Percentiles rank a stretch among this genome's conserved stretches.
Conservation (phyloP, 768 basidiomycete species). For the Termitomyces sp. region DNA sequence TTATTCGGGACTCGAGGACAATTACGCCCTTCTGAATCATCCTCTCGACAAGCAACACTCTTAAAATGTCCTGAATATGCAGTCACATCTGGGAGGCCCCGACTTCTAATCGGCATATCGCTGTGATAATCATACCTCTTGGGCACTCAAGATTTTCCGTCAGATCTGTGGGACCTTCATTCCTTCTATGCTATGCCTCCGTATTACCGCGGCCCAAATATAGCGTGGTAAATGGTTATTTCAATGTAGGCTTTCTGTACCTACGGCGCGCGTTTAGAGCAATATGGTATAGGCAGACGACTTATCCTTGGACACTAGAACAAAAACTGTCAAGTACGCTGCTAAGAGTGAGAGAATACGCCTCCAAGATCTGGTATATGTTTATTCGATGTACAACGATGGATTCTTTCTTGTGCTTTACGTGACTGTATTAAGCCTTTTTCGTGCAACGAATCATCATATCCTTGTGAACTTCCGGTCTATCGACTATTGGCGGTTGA, state of each 20-base stretch:
- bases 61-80: not conserved
- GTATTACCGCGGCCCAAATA: not conserved
- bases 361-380: slow-evolving; percentile 4
- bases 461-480: slow-evolving; percentile 5
- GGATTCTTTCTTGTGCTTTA: slow-evolving; percentile 5
- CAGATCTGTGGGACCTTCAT: not conserved
- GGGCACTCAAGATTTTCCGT: not conserved
- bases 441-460: slow-evolving; percentile 6
- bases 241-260: not conserved
- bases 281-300: not conserved
- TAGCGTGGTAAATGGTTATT: not conserved
- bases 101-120: slow-evolving; percentile 11
- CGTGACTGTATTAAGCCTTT: slow-evolving; percentile 15
- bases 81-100: not conserved
- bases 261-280: not conserved
- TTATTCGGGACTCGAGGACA: slow-evolving; percentile 3
- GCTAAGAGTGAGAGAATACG: not conserved
- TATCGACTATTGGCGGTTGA: not conserved
- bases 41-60: not conserved
- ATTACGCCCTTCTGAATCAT: not conserved
- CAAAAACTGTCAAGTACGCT: not conserved
- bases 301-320: slow-evolving; percentile 2
- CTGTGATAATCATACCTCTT: not conserved
- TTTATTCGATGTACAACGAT: slow-evolving; percentile 3
- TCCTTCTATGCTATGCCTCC: not conserved